phyloP scores from a whole-genome alignment of 208 protist species.

The Acanthamoeba comandoni region DNA sequence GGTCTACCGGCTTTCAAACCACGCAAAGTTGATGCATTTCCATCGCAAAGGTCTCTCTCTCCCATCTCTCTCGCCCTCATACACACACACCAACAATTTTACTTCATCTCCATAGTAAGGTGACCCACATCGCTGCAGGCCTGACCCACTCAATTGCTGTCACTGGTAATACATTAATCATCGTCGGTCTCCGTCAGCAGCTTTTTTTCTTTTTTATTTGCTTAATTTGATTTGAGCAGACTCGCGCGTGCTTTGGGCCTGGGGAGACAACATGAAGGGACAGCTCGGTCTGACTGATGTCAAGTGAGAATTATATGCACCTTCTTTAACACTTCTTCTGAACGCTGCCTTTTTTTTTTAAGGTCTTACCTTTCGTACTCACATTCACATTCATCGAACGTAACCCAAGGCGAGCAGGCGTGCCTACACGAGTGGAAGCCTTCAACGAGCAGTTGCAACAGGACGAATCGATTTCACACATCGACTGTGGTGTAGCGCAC shows the following conservation, averaged over 20 bases:
- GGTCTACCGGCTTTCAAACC: too few relatives aligned
- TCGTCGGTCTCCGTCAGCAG: too few relatives aligned
- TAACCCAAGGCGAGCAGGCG: background rate
- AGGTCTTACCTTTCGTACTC: background rate
- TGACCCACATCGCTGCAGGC: background rate
- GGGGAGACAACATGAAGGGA: background rate
- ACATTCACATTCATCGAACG: background rate
- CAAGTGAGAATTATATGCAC: background rate
- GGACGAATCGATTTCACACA: background rate
- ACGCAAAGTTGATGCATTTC: too few relatives aligned
- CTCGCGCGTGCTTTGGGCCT: background rate
- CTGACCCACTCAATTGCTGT: conserved; percentile 4
- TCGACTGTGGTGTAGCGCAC: background rate
- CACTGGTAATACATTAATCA: background rate
- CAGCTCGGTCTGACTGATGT: background rate
- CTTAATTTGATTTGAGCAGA: conserved; percentile 8
- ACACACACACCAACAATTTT: conserved; percentile 1
- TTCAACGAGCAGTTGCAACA: background rate
- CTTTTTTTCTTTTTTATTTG: too few relatives aligned
- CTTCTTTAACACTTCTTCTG: too few relatives aligned
- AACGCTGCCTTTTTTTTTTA: too few relatives aligned
- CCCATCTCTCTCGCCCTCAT: background rate
- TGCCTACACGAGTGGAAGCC: conserved; percentile 1
- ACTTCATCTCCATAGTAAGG: background rate
- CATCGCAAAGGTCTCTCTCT: background rate